A percentile compares a stretch with the other conserved stretches of the same genome.
Conservation (phyloP, 2,329 filamentous ascomycete species). For the Dendryphion nanum region DNA sequence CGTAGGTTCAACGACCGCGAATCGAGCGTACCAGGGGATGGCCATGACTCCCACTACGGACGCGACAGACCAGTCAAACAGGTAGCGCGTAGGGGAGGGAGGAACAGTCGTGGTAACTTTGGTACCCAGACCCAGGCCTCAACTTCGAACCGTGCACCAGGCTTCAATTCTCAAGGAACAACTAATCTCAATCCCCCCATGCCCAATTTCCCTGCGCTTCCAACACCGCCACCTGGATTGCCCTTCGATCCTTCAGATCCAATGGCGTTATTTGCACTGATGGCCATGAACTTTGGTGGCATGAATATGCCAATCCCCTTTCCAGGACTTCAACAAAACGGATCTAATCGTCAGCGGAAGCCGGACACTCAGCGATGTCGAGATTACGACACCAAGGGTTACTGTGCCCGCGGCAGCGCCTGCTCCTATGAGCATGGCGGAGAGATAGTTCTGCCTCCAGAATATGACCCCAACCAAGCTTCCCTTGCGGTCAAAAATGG, state of each 20-base stretch:
- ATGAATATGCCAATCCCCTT: constrained; percentile 44
- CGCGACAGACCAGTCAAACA: constrained; percentile 51
- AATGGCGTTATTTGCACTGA: constrained; percentile 61
- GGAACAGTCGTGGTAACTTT: constrained; percentile 39
- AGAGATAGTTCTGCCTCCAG: constrained; percentile 49
- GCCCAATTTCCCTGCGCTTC: constrained; percentile 27
- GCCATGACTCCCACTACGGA: constrained; percentile 40
- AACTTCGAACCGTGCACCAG: constrained; percentile 5
- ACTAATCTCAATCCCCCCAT: constrained; percentile 32
- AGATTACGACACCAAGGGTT: constrained; percentile 72
- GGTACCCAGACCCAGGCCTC: constrained; percentile 16
- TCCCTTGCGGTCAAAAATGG: constrained; percentile 33
- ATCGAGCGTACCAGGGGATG: constrained; percentile 42
- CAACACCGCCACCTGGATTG: constrained; percentile 47
- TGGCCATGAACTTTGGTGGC: constrained; percentile 40
- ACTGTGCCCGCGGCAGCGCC: constrained; percentile 64
- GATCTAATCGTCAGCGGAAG: not conserved
- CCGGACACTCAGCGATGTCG: constrained; percentile 54
- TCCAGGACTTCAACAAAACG: constrained; percentile 6
- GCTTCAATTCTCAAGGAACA: not conserved
- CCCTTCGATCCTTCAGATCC: constrained; percentile 61
- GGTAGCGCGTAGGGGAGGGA: constrained; percentile 55
- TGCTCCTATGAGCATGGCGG: constrained; percentile 70
- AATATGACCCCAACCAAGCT: constrained; percentile 61
- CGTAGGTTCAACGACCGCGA: constrained; percentile 57